Evolutionary conservation across 225 moss, liverwort and hornwort species (phyloP), one percentile per base, ranked within the genome.

Genomic region (Pseudisothecium myosuroides): DNA sequence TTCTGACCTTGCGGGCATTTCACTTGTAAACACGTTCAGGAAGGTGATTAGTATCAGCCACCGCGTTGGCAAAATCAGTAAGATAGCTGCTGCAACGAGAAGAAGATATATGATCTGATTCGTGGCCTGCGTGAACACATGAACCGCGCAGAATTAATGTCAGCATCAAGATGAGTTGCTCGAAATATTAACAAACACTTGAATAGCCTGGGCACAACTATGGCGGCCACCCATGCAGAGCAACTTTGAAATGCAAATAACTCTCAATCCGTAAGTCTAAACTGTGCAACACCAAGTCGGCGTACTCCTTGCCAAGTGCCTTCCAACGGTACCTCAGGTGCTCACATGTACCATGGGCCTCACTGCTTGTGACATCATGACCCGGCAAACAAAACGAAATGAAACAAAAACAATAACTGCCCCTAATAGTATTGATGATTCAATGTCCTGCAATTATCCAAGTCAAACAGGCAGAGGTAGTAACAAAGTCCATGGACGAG

Each of bases 1-100:
- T 80, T 97, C 95, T 67, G 88, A 93, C 86, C 97, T 95, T 34
- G 94, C 83, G 72, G 88, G 88, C 89, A 93, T 93, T 87, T 94
- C 90, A 77, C 94, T 94, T 76, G 97, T 95, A 74, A 97, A 97
- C 23, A 91, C 79, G 67, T 96, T 96, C 80, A 95, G 65, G 89
- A 97, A 97, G 65, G 93, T 73, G 54, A 95, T 83, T 14, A 97
- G 89, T 45, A 95, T 80, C 82, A 96, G 75, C 87, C 93, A 91
- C 85, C 95, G 95, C 63, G 92, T 85, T 56, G 96, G 96, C 83
- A 96, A 89, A 34, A 95, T 58, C 18, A 94, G 92, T 56, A 97
- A 90, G 83, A 78, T 29, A 54, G 94, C 89, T 62, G 95, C 91
- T 45, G 89, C 74, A 64, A 86, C 89, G 73, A 94, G 90, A 37